Evolutionary conservation across 2,329 filamentous ascomycete genomes (phyloP).

Genomic region (Stachybotrys chlorohalonatus): DNA sequence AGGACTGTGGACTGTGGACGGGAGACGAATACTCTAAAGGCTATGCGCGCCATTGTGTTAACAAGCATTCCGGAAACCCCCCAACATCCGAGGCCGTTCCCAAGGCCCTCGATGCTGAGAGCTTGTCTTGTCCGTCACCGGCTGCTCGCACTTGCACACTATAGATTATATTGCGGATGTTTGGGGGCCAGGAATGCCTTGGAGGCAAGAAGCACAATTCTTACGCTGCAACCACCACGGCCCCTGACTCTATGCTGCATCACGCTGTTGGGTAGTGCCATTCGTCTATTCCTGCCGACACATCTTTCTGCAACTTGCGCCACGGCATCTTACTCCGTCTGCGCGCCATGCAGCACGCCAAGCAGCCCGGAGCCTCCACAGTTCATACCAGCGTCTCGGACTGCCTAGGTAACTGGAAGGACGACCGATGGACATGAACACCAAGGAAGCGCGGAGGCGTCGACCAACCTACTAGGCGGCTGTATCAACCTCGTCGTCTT

Average conservation of each 20-base stretch:
- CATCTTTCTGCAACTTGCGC: not conserved
- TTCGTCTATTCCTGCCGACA: not conserved
- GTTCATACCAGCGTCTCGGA: not conserved
- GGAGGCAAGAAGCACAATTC: not conserved
- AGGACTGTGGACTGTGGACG: too few species aligned
- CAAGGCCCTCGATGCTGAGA: too few species aligned
- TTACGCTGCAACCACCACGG: not conserved
- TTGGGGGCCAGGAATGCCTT: not conserved
- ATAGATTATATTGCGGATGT: too few species aligned
- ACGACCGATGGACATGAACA: not conserved
- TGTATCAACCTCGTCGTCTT: not conserved
- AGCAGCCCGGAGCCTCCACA: not conserved
- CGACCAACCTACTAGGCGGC: not conserved
- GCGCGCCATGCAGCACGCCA: not conserved
- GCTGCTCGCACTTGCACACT: too few species aligned
- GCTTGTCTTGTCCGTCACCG: too few species aligned
- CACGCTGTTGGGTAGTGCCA: not conserved
- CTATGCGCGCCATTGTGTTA: too few species aligned
- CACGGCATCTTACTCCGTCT: not conserved
- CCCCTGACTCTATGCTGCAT: not conserved
- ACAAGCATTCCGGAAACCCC: too few species aligned
- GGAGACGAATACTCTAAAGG: too few species aligned
- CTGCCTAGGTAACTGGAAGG: not conserved
- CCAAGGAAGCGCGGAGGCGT: too few species aligned
- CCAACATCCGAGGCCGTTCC: too few species aligned